phyloP scores from a whole-genome alignment of 768 basidiomycete genomes.

The Boletus reticuloceps region DNA sequence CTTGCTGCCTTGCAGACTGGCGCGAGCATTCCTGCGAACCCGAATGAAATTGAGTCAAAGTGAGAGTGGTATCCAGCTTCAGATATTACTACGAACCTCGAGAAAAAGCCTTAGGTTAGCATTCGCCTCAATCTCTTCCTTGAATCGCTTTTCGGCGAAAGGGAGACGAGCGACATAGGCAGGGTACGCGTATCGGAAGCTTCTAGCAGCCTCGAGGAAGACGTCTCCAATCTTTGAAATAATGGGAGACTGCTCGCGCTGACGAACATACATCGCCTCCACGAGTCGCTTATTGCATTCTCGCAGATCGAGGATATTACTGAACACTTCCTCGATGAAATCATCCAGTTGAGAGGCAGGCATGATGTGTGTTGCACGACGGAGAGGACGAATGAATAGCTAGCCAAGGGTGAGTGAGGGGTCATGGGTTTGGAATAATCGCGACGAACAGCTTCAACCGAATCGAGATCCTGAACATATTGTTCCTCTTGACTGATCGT shows the following conservation, averaged over 20 bases:
- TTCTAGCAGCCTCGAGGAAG: conserved; percentile 81
- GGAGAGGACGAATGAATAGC: conserved; percentile 57
- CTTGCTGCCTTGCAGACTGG: conserved; percentile 51
- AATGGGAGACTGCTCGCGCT: conserved; percentile 77
- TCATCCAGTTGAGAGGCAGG: conserved; percentile 59
- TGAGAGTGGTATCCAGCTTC: too few relatives aligned
- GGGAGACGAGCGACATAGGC: conserved; percentile 83
- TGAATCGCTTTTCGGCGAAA: conserved; percentile 80
- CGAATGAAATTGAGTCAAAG: conserved; percentile 1
- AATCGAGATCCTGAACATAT: conserved; percentile 83
- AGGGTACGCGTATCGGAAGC: conserved; percentile 86
- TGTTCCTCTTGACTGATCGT: conserved; percentile 87
- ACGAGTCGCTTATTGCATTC: conserved; percentile 81
- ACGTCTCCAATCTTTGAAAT: conserved; percentile 87
- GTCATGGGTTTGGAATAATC: conserved; percentile 24
- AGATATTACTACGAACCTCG: conserved; percentile 51
- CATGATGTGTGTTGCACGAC: conserved; percentile 56
- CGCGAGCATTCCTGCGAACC: conserved; percentile 30
- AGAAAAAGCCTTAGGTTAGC: conserved; percentile 80
- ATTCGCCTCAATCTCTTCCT: conserved; percentile 83
- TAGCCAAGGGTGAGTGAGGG: conserved; percentile 29
- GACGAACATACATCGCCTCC: conserved; percentile 82
- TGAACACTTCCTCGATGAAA: conserved; percentile 88
- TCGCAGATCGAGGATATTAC: conserved; percentile 84
- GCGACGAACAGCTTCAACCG: conserved; percentile 63